Percentiles rank a stretch among this genome's conserved stretches.
These are phyloP conservation scores for Colletotrichum magnum DNA, from an alignment of 2,329 filamentous ascomycete genomes.

Conservation along the genomic window DNA sequence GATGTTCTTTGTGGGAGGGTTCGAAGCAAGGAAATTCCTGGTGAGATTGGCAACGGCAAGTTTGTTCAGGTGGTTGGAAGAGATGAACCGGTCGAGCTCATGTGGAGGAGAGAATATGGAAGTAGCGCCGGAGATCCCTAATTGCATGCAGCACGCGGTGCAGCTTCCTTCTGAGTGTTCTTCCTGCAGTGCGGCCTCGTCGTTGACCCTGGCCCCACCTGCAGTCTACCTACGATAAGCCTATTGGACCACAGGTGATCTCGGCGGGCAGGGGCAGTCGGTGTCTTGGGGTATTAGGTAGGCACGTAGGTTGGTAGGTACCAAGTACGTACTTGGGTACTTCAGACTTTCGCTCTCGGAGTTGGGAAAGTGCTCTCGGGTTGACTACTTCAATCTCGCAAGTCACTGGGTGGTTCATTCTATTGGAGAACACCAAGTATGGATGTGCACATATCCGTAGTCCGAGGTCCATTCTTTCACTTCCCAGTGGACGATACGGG, in stretches of 20 bases:
- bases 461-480: not conserved
- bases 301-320: too few relatives aligned
- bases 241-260: slow-evolving; percentile 15
- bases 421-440: too few relatives aligned
- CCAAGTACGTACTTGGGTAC: too few relatives aligned
- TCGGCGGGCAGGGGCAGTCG: slow-evolving; percentile 9
- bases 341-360: too few relatives aligned
- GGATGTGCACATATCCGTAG: not conserved
- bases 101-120: slow-evolving; percentile 9
- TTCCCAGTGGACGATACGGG: too few relatives aligned
- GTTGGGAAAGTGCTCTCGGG: too few relatives aligned
- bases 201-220: not conserved
- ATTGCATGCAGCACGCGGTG: not conserved
- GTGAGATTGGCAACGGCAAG: too few relatives aligned
- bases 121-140: slow-evolving; percentile 8
- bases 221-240: slow-evolving; percentile 9
- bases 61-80: slow-evolving; percentile 12
- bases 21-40: too few relatives aligned
- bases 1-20: too few relatives aligned
- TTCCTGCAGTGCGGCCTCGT: not conserved
- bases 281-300: not conserved
- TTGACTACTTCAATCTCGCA: too few relatives aligned
- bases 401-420: too few relatives aligned
- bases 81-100: slow-evolving; percentile 16
- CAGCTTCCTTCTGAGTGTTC: not conserved